Evolutionary conservation across 139 green algal genomes (phyloP), one percentile per base, ranked within the genome.

Genomic region (Chlorella sp.): DNA sequence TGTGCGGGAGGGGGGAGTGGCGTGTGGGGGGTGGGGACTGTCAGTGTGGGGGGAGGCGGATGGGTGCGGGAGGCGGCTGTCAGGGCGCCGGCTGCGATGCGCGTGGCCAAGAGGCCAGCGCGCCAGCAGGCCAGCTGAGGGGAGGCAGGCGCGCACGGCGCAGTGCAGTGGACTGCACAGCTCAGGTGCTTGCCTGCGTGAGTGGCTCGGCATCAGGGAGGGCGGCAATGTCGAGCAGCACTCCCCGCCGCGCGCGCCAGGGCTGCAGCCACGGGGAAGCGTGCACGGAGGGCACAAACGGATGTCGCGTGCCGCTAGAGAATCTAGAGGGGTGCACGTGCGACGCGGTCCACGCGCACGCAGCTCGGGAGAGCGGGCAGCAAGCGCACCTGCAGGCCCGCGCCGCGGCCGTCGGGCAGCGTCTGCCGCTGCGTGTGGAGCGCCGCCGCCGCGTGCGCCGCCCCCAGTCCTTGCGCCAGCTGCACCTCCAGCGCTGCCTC

Each of bases 141-240:
- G 42, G 12, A 53, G 6, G 12, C 15, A 38, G 21, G 27, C 15
- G 12, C n/a, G 63, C 27, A 50, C 29, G 29, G 1, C 3, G 56
- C 53, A 61, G 23, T 14, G 7, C 7, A 23, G 23, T 8, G 29
- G n/a, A 7, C 53, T 51, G 33, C 66, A 0, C 33, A 77, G 66
- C 71, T 15, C 7, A 50, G 42, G 51, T 58, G 23, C 78, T 73
- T 73, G 75, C 76, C 43, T 78, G 58, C 14, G 72, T 87, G 33
- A 94, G 79, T 36, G 87, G 67, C 62, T 91, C 90, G 23, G 87
- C 72, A 23, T 91, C 93, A 8, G 91, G 88, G 59, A 95, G 77
- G 36, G 77, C 82, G 11, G 77, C 86, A 64, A 96, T 90, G 84
- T 95, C 90, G 60, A 97, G 86, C 25, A 79, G 66, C 58, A 91